Percentiles rank a stretch among this genome's conserved stretches.
phyloP scores from a whole-genome alignment of 2,329 filamentous ascomycete genomes.

The Cordyceps militaris region DNA sequence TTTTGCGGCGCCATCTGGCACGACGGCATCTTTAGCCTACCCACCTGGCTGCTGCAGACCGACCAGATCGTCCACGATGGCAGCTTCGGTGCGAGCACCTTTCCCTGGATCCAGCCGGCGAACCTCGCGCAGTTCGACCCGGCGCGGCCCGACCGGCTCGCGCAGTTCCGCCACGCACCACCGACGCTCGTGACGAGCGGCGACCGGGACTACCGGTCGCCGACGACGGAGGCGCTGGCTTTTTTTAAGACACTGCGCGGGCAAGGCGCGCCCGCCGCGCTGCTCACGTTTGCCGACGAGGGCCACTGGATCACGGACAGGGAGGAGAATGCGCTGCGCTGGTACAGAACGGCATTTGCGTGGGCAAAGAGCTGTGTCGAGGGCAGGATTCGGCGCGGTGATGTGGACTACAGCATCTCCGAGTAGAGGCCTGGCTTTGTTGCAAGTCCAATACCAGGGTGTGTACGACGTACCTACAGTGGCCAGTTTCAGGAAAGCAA shows the following conservation, averaged over 20 bases:
- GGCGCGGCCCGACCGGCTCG: conserved; percentile 35
- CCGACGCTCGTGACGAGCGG: conserved; percentile 69
- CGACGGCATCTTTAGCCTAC: conserved; percentile 35
- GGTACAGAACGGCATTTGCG: conserved; percentile 60
- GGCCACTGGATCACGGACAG: conserved; percentile 60
- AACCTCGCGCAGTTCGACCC: conserved; percentile 47
- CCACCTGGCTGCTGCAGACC: conserved; percentile 21
- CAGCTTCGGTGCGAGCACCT: conserved; percentile 36
- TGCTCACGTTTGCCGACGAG: conserved; percentile 68
- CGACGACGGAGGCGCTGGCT: conserved; percentile 48
- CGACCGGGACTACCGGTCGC: conserved; percentile 56
- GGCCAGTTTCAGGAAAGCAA: no score
- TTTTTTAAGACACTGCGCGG: conserved; percentile 68
- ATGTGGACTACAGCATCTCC: conserved; percentile 14
- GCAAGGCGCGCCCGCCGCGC: conserved; percentile 58
- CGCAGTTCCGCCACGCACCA: conserved; percentile 53
- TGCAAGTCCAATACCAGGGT: no score
- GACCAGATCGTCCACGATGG: conserved; percentile 19
- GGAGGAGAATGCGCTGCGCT: conserved; percentile 60
- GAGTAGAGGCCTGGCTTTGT: no score
- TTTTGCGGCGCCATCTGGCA: conserved; percentile 37
- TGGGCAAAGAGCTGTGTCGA: conserved; percentile 53
- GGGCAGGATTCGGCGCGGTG: conserved; percentile 18
- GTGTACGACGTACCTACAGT: no score
- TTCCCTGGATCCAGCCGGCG: conserved; percentile 37